Percentiles rank a stretch among this genome's conserved stretches.
These are phyloP conservation scores for Gyromitra esculenta DNA, from an alignment of 2,329 filamentous ascomycete species.

Conservation along the genomic window DNA sequence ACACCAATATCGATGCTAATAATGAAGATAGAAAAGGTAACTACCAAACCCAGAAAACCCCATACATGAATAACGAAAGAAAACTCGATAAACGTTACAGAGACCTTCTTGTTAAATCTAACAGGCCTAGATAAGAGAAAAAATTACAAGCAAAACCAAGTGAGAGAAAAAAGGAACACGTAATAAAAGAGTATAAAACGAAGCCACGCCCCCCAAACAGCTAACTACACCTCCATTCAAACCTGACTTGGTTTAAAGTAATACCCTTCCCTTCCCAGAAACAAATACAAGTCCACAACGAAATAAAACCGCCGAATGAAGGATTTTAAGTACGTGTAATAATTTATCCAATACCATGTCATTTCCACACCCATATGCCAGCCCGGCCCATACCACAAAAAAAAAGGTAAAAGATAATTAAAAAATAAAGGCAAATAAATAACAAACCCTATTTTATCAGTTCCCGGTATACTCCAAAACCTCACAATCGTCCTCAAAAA, in stretches of 20 bases:
- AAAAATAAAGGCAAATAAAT: background rate
- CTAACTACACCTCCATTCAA: conserved; percentile 3
- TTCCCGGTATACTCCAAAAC: conserved; percentile 81
- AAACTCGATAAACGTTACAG: conserved; percentile 15
- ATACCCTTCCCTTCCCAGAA: conserved; percentile 26
- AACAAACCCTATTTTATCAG: conserved; percentile 33
- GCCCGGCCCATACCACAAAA: conserved; percentile 29
- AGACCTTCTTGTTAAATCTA: background rate
- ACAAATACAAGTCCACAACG: conserved; percentile 30
- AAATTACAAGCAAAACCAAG: background rate
- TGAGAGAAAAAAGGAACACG: conserved; percentile 9
- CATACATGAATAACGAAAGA: conserved; percentile 15
- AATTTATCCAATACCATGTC: conserved; percentile 32
- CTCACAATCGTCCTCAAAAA: conserved; percentile 93
- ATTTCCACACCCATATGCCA: conserved; percentile 32
- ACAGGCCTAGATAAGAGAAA: background rate
- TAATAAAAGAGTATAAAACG: conserved; percentile 24
- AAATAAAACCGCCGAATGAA: conserved; percentile 36
- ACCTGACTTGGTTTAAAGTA: conserved; percentile 11
- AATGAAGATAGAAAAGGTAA: conserved; percentile 1
- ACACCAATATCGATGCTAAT: conserved; percentile 11
- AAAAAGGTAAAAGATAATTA: conserved; percentile 28
- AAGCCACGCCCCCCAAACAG: background rate
- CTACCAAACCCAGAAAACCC: conserved; percentile 18
- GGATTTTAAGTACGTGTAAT: conserved; percentile 30